Evolutionary conservation across 345 rosid genomes (phyloP), one percentile per base, ranked within the genome.

Genomic region (Melaleuca alternifolia): DNA sequence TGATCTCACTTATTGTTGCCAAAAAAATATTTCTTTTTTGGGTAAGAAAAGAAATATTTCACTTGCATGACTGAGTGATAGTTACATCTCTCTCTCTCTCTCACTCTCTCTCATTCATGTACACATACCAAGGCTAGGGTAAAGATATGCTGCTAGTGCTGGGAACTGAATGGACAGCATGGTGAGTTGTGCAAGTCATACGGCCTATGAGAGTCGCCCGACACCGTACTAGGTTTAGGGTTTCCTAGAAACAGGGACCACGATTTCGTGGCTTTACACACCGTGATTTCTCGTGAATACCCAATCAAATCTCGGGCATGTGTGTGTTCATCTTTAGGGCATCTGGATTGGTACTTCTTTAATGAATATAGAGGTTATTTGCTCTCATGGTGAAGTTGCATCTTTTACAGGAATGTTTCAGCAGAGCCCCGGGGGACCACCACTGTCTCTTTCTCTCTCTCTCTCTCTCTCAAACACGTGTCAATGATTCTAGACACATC

Each of bases 171-270:
- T 30, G 46, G 77, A 65, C 77, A 37, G 12, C 77, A 65, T 65
- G 77, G 77, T 65, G 77, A 16, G 23, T 18, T 65, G 77, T 16
- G 46, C 77, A 33, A 65, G 46, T 65, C 77, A 30, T 33, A 7
- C 46, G 37, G 77, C 77, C 77, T 33, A 0, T 10, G 77, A 65
- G 46, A 30, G 77, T 5, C 8, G 23, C n/a, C 61, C 59, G 44
- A 52, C 57, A 6, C 51, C 53, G 88, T 85, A 62, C 87, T 79
- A 86, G 90, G 89, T 83, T 86, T 86, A 90, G 89, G 89, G 85
- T 92, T 92, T 90, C 94, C 90, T 87, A 92, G 92, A 91, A 79
- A 84, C 81, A 10, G 92, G 98, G 97, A 96, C 97, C 98, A 94
- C 93, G 46, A 24, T 65, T 88, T 93, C 89, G 92, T 87, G 89